Percentiles rank a stretch among this genome's conserved stretches.
Conservation (phyloP, 306 rosid species). For the Cicer judaicum region DNA sequence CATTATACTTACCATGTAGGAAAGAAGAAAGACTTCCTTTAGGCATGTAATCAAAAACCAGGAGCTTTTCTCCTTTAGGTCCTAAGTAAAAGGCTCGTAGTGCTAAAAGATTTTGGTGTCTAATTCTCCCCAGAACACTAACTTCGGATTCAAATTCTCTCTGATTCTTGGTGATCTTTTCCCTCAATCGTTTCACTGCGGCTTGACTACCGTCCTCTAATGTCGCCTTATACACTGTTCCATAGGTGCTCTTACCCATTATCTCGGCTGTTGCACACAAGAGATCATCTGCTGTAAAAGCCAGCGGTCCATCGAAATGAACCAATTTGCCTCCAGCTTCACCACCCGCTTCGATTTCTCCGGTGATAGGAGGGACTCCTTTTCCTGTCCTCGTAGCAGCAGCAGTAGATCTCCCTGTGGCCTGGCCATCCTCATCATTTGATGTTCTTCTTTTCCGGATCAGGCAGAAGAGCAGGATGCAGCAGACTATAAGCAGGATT, state of each 20-base stretch:
- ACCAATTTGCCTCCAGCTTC: constrained; percentile 86
- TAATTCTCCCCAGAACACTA: constrained; percentile 66
- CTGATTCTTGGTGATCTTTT: constrained; percentile 79
- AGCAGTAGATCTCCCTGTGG: constrained; percentile 46
- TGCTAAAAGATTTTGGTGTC: constrained; percentile 86
- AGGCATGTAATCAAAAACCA: constrained; percentile 83
- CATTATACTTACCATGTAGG: constrained; percentile 70
- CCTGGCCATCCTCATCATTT: constrained; percentile 52
- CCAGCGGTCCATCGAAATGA: constrained; percentile 80
- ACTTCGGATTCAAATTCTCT: constrained; percentile 88
- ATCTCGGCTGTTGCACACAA: constrained; percentile 96
- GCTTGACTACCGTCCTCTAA: constrained; percentile 91
- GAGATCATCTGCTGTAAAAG: constrained; percentile 89
- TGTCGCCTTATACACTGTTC: constrained; percentile 96
- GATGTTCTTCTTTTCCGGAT: constrained; percentile 64
- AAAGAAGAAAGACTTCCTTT: constrained; percentile 79
- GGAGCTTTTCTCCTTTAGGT: constrained; percentile 92
- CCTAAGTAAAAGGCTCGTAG: constrained; percentile 83
- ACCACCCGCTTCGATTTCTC: constrained; percentile 66
- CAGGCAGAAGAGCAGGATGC: constrained; percentile 66
- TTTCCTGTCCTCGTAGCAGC: constrained; percentile 59
- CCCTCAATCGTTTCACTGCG: constrained; percentile 94
- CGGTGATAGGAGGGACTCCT: constrained; percentile 56
- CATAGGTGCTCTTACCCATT: constrained; percentile 93
- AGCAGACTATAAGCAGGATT: constrained; percentile 59